Evolutionary conservation across 2,329 filamentous ascomycete genomes (phyloP).

Genomic region (Zasmidium citrigriseum): DNA sequence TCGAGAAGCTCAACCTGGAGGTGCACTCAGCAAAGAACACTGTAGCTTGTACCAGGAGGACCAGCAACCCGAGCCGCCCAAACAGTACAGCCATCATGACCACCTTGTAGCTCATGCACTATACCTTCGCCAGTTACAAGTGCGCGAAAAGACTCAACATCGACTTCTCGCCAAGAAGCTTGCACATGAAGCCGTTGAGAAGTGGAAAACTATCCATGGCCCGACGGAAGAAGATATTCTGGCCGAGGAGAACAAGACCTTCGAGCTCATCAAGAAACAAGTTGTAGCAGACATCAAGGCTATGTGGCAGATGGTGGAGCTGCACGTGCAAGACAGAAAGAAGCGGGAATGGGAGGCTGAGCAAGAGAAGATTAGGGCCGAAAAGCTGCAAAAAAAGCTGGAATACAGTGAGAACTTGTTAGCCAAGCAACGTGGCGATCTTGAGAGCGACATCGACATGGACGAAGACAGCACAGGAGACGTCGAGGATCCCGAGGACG

Average conservation of each 20-base stretch:
- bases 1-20: conserved; percentile 71
- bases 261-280: conserved; percentile 69
- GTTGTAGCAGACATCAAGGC: conserved; percentile 66
- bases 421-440: conserved; percentile 33
- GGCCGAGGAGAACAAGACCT: conserved; percentile 68
- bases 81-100: conserved; percentile 84
- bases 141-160: conserved; percentile 77
- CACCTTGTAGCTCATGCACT: conserved; percentile 78
- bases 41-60: conserved; percentile 51
- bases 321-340: conserved; percentile 59
- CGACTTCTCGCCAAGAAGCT: conserved; percentile 74
- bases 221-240: conserved; percentile 80
- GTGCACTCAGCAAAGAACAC: conserved; percentile 67
- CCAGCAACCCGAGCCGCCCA: conserved; percentile 66
- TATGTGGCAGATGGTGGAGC: conserved; percentile 60
- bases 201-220: conserved; percentile 72
- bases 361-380: conserved; percentile 68
- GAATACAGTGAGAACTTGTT: conserved; percentile 34
- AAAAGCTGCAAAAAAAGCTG: conserved; percentile 64
- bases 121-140: conserved; percentile 78
- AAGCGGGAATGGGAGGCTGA: conserved; percentile 62
- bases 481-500: conserved; percentile 39
- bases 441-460: conserved; percentile 34
- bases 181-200: conserved; percentile 75
- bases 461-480: conserved; percentile 21